A percentile compares a stretch with the other conserved stretches of the same genome.
Evolutionary conservation across 306 rosid genomes (phyloP).

Genomic region (Dryas alaskensis): DNA sequence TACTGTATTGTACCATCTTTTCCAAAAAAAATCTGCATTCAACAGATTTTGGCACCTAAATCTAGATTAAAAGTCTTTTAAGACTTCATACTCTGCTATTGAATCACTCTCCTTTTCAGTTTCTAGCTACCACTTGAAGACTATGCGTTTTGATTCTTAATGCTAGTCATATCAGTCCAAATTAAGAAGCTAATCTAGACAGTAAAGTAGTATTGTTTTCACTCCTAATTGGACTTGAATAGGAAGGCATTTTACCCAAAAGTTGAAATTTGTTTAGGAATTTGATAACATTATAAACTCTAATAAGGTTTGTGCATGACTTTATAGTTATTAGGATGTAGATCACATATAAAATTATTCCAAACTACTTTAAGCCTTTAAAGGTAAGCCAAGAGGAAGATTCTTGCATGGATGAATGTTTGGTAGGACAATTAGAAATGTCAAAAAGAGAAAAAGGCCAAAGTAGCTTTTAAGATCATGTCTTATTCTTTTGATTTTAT

Average conservation of each 20-base stretch:
- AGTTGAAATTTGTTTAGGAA: slow-evolving; percentile 12
- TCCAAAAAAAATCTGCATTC: neutral
- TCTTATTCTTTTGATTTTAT: slow-evolving; percentile 5
- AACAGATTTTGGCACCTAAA: neutral
- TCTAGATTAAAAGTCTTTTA: neutral
- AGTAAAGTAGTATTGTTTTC: neutral
- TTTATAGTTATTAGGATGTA: neutral
- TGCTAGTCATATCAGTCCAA: slow-evolving; percentile 9
- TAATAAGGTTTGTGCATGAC: neutral
- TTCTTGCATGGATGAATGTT: slow-evolving; percentile 30
- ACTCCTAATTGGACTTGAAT: neutral
- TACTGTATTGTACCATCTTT: neutral
- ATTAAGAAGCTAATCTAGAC: neutral
- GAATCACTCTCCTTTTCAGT: neutral
- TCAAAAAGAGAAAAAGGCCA: neutral
- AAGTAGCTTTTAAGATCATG: neutral
- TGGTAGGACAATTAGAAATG: slow-evolving; percentile 35
- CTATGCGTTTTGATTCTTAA: neutral
- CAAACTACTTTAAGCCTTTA: neutral
- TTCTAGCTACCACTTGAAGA: neutral
- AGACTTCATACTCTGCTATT: neutral
- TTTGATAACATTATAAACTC: neutral
- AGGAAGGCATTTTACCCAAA: neutral
- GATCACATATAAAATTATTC: neutral
- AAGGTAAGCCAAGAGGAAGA: slow-evolving; percentile 9